These are phyloP conservation scores for Lactarius hatsudake DNA, from an alignment of 768 basidiomycete genomes.

Conservation along the genomic window DNA sequence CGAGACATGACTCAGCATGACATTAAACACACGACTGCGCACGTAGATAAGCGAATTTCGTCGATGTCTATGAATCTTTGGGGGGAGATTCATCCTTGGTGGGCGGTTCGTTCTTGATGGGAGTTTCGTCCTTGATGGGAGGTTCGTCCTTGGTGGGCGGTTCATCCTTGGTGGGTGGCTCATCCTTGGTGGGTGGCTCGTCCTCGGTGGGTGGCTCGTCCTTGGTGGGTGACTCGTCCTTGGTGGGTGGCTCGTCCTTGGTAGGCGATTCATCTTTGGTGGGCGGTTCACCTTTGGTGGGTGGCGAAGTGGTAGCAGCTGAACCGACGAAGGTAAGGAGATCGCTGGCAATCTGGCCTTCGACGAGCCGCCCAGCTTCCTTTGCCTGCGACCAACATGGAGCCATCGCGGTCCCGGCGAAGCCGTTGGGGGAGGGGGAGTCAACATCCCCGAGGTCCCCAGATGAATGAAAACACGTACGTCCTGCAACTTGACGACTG, in stretches of 20 bases:
- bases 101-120: neutral
- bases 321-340: slow-evolving; percentile 16
- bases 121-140: neutral
- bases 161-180: neutral
- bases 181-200: neutral
- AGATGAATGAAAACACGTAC: slow-evolving; percentile 40
- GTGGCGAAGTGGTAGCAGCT: neutral
- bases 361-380: slow-evolving; percentile 27
- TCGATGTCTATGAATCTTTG: slow-evolving; percentile 2
- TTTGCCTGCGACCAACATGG: slow-evolving; percentile 20
- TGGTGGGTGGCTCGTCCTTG: neutral
- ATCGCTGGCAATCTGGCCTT: slow-evolving; percentile 23
- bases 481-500: slow-evolving; percentile 57
- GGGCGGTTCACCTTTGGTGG: neutral
- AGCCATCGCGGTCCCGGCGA: neutral
- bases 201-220: no score
- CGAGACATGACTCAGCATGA: neutral
- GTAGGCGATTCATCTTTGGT: no score
- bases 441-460: neutral
- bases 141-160: neutral
- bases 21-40: neutral
- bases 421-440: neutral
- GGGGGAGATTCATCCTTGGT: neutral
- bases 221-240: neutral
- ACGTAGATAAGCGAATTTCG: neutral